phyloP scores from a whole-genome alignment of 306 rosid genomes.

The Rosa multiflora region DNA sequence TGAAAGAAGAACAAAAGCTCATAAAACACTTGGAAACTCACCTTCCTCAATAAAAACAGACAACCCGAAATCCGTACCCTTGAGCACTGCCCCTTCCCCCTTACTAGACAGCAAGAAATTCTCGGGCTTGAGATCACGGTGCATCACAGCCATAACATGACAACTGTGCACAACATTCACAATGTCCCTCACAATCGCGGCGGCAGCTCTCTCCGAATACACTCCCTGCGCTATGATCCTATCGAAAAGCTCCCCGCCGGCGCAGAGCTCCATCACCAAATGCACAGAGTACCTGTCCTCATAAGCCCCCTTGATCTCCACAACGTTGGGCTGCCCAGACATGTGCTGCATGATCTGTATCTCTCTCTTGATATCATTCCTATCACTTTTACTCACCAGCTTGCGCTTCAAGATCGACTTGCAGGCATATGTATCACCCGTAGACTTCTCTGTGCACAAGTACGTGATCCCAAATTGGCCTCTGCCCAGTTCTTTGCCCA shows the following conservation, averaged over 20 bases:
- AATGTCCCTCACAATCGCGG: slow-evolving; percentile 57
- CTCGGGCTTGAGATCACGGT: slow-evolving; percentile 93
- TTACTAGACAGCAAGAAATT: slow-evolving; percentile 79
- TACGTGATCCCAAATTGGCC: slow-evolving; percentile 92
- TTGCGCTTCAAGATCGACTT: slow-evolving; percentile 85
- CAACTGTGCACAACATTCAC: slow-evolving; percentile 86
- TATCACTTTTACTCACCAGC: slow-evolving; percentile 58
- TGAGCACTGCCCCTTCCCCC: slow-evolving; percentile 59
- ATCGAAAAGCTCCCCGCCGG: slow-evolving; percentile 91
- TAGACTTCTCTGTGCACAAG: slow-evolving; percentile 67
- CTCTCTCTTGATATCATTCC: slow-evolving; percentile 79
- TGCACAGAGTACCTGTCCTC: slow-evolving; percentile 85
- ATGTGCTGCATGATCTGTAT: slow-evolving; percentile 89
- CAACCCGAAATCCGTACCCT: slow-evolving; percentile 91
- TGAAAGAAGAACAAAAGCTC: not conserved
- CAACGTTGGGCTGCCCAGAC: slow-evolving; percentile 84
- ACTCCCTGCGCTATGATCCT: slow-evolving; percentile 77
- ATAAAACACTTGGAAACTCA: slow-evolving; percentile 1
- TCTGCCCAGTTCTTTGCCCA: slow-evolving; percentile 82
- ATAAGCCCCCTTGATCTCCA: slow-evolving; percentile 71
- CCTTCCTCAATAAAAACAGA: slow-evolving; percentile 94
- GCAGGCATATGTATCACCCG: slow-evolving; percentile 65
- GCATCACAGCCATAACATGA: slow-evolving; percentile 87
- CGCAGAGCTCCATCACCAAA: slow-evolving; percentile 89
- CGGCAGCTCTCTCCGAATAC: slow-evolving; percentile 85